Percentiles rank a stretch among this genome's conserved stretches.
Evolutionary conservation across 345 rosid genomes (phyloP).

Genomic region (Raphanus raphanistrum): DNA sequence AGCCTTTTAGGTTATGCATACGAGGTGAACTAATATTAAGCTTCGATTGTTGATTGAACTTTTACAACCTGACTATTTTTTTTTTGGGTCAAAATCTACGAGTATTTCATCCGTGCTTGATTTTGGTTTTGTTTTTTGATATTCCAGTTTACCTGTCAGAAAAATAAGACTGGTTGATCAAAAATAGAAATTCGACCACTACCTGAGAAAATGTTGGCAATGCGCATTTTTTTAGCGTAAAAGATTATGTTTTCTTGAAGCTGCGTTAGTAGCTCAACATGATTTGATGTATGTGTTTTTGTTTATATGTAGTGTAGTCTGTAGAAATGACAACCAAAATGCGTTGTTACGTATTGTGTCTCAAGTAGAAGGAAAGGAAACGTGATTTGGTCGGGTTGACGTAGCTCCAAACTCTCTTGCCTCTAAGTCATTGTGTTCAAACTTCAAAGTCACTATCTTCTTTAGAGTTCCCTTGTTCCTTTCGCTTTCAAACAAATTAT

Average conservation of each 20-base stretch:
- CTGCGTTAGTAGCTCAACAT: neutral
- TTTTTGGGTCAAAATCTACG: neutral
- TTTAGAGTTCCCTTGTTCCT: constrained; percentile 1
- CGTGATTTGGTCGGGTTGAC: constrained; percentile 35
- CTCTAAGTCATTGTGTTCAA: neutral
- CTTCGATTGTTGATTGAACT: neutral
- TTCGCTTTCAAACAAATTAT: neutral
- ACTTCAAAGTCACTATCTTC: neutral
- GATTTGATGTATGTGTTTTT: neutral
- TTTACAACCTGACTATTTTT: neutral
- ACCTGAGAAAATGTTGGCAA: neutral
- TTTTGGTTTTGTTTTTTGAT: no score
- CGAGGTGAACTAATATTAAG: neutral
- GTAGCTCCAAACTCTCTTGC: constrained; percentile 16
- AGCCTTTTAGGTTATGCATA: neutral
- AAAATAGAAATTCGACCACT: neutral
- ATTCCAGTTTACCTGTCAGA: neutral
- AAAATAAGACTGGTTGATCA: no score
- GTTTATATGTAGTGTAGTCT: neutral
- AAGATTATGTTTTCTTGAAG: neutral
- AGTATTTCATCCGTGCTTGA: neutral
- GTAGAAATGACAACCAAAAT: constrained; percentile 21
- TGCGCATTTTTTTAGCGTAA: neutral
- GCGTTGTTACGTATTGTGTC: constrained; percentile 34
- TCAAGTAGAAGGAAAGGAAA: constrained; percentile 18